These are phyloP conservation scores for Ceratocystis harringtonii DNA, from an alignment of 2,329 filamentous ascomycete species.

Conservation along the genomic window DNA sequence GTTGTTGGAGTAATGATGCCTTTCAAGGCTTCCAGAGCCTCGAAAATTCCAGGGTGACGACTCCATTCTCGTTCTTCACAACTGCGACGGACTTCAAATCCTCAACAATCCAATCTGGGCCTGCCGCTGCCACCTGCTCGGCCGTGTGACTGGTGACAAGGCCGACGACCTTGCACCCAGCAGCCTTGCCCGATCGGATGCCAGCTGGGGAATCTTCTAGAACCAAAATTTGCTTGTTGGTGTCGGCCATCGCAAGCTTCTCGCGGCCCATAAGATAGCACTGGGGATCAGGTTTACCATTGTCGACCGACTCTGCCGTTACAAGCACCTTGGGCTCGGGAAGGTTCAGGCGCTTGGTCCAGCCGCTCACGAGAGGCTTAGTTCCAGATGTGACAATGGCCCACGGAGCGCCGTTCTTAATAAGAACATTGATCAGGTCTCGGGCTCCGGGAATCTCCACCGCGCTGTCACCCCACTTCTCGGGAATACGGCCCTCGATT, in stretches of 20 bases:
- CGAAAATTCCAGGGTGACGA: constrained; percentile 51
- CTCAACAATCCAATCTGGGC: constrained; percentile 75
- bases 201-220: constrained; percentile 83
- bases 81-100: constrained; percentile 63
- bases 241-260: constrained; percentile 39
- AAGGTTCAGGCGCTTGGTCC: constrained; percentile 52
- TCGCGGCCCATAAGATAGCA: constrained; percentile 57
- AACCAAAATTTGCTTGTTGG: constrained; percentile 47
- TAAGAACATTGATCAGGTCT: constrained; percentile 51
- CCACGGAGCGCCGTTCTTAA: constrained; percentile 53
- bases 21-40: constrained; percentile 36
- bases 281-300: constrained; percentile 62
- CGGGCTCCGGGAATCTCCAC: constrained; percentile 76
- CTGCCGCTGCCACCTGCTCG: constrained; percentile 55
- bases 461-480: constrained; percentile 61
- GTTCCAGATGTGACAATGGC: constrained; percentile 74
- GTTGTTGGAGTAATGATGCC: neutral
- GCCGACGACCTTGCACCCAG: constrained; percentile 73
- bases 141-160: constrained; percentile 69
- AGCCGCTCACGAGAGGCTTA: constrained; percentile 50
- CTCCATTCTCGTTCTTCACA: constrained; percentile 39
- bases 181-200: constrained; percentile 67
- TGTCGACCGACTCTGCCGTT: constrained; percentile 58
- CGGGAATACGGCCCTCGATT: constrained; percentile 65
- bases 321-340: constrained; percentile 52